Evolutionary conservation across 139 green algal genomes (phyloP).

Genomic region (Coelastrella sp.): DNA sequence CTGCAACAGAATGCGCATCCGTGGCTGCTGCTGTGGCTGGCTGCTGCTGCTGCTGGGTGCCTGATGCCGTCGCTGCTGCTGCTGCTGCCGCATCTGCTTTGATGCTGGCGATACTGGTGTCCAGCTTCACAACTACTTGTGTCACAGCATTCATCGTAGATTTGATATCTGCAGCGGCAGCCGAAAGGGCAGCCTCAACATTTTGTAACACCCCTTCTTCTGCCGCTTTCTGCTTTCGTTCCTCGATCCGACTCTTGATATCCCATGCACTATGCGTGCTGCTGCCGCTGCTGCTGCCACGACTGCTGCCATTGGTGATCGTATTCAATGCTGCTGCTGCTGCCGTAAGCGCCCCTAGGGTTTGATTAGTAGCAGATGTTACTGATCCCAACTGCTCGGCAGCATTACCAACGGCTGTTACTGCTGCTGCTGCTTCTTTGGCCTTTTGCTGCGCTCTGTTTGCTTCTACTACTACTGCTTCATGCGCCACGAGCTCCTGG

Average conservation of each 20-base stretch:
- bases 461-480: slow-evolving; percentile 62
- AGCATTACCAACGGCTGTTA: slow-evolving; percentile 38
- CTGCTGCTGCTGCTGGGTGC: background rate
- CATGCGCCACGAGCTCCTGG: slow-evolving; percentile 75
- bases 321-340: slow-evolving; percentile 50
- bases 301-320: slow-evolving; percentile 8
- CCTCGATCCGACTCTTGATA: slow-evolving; percentile 17
- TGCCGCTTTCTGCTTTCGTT: slow-evolving; percentile 44
- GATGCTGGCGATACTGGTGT: slow-evolving; percentile 46
- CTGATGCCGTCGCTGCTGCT: background rate
- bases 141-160: slow-evolving; percentile 41
- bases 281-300: background rate
- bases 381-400: slow-evolving; percentile 41
- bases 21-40: background rate
- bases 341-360: slow-evolving; percentile 46
- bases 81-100: slow-evolving; percentile 41
- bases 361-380: slow-evolving; percentile 35
- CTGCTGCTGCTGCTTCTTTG: slow-evolving; percentile 55
- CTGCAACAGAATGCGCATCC: too few species aligned
- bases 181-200: slow-evolving; percentile 44
- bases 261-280: slow-evolving; percentile 8
- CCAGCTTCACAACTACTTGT: slow-evolving; percentile 54
- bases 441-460: slow-evolving; percentile 62
- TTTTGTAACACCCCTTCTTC: slow-evolving; percentile 43
- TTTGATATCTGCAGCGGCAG: slow-evolving; percentile 32